Percentiles rank a stretch among this genome's conserved stretches.
Conservation (phyloP, 192 early-diverging fungal species). For the Podila verticillata region DNA sequence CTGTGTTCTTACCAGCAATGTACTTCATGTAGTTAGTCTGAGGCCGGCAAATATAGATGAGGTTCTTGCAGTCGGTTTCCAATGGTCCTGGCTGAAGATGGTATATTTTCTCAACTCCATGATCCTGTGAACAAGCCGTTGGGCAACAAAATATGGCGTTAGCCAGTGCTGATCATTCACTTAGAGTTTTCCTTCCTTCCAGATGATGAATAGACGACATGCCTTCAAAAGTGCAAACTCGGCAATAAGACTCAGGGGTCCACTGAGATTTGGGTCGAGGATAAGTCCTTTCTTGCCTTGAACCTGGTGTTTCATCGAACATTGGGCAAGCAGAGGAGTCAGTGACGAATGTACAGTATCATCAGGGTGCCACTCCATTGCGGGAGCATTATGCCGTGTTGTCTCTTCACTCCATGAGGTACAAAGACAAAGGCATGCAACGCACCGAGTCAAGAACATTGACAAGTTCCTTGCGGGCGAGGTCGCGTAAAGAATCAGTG, state of each 20-base stretch:
- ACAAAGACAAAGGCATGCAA: too few species aligned
- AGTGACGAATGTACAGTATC: too few species aligned
- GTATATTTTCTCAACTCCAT: constrained; percentile 96
- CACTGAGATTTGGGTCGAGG: constrained; percentile 85
- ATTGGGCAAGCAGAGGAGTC: neutral
- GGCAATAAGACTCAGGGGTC: constrained; percentile 85
- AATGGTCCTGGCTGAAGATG: constrained; percentile 73
- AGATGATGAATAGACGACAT: constrained; percentile 4
- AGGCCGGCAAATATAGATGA: constrained; percentile 90
- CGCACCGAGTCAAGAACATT: constrained; percentile 79
- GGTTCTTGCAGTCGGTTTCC: constrained; percentile 74
- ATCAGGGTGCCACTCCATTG: too few species aligned
- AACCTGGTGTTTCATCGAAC: constrained; percentile 59
- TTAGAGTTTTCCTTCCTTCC: neutral
- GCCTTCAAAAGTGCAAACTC: constrained; percentile 90
- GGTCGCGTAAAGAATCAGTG: constrained; percentile 66
- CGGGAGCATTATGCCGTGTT: too few species aligned
- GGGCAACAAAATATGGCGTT: neutral
- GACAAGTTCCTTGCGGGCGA: constrained; percentile 69
- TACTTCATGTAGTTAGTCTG: constrained; percentile 81
- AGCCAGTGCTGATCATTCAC: neutral
- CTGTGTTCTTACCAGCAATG: constrained; percentile 72
- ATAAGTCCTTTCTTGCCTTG: constrained; percentile 91
- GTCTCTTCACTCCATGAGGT: too few species aligned
- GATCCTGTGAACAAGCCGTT: constrained; percentile 67